phyloP scores from a whole-genome alignment of 257 asterid genomes.

The Plectranthus barbatus region DNA sequence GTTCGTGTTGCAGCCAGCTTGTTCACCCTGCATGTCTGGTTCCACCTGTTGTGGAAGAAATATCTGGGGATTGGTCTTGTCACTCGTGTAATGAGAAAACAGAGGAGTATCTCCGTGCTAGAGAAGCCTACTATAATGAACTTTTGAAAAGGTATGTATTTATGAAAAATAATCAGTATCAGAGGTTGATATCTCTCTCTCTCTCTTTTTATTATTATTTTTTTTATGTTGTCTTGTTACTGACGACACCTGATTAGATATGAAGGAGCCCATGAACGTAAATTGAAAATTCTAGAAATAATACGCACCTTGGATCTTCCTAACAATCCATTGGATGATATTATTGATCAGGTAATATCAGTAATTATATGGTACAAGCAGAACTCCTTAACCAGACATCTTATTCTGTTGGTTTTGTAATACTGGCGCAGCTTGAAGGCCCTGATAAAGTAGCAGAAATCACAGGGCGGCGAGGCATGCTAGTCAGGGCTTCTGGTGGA shows the following conservation, averaged over 20 bases:
- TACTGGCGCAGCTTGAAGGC: constrained; percentile 76
- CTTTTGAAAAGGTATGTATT: constrained; percentile 51
- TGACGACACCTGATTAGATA: constrained; percentile 44
- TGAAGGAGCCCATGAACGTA: constrained; percentile 77
- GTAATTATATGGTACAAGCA: neutral
- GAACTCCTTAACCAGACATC: neutral
- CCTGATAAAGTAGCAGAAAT: constrained; percentile 96
- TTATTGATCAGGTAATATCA: constrained; percentile 76
- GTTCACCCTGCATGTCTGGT: constrained; percentile 75
- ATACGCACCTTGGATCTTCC: constrained; percentile 93
- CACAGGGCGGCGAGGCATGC: constrained; percentile 96
- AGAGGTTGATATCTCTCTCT: too few relatives aligned
- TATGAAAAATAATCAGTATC: neutral
- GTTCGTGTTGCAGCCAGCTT: constrained; percentile 82
- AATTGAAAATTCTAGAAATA: constrained; percentile 58
- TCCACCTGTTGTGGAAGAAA: constrained; percentile 73
- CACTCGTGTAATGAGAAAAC: constrained; percentile 85
- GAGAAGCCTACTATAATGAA: constrained; percentile 65
- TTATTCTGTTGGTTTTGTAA: constrained; percentile 13
- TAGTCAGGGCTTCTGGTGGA: constrained; percentile 81
- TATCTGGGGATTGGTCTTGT: constrained; percentile 80
- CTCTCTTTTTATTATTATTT: too few relatives aligned
- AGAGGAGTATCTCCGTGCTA: constrained; percentile 80
- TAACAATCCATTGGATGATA: constrained; percentile 96
- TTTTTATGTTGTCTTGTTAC: constrained; percentile 4